Conservation (phyloP, 495 filamentous ascomycete species). For the Annulohypoxylon stygium region DNA sequence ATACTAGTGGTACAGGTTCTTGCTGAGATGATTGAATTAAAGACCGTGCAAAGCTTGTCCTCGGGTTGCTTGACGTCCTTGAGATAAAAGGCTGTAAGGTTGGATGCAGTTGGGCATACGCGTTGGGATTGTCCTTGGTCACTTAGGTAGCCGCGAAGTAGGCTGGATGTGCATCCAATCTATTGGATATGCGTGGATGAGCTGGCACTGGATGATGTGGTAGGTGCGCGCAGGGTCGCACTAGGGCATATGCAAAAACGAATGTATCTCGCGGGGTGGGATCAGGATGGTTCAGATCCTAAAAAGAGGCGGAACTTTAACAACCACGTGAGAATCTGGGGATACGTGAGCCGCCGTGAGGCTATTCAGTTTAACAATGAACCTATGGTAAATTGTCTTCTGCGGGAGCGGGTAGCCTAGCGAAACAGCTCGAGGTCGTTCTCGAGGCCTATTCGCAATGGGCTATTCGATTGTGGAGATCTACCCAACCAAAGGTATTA, state of each 20-base stretch:
- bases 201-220: conserved; percentile 68
- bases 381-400: conserved; percentile 38
- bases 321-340: conserved; percentile 62
- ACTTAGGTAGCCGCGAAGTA: conserved; percentile 64
- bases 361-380: conserved; percentile 46
- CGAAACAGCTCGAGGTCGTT: conserved; percentile 55
- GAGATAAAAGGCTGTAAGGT: conserved; percentile 52
- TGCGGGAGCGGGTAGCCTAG: conserved; percentile 52
- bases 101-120: conserved; percentile 58
- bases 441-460: conserved; percentile 50
- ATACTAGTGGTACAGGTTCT: conserved; percentile 41
- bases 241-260: conserved; percentile 71
- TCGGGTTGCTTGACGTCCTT: conserved; percentile 46
- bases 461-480: conserved; percentile 50
- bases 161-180: conserved; percentile 67
- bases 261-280: conserved; percentile 66
- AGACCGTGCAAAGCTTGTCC: conserved; percentile 48
- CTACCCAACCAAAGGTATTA: conserved; percentile 65
- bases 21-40: conserved; percentile 49
- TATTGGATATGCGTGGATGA: conserved; percentile 70
- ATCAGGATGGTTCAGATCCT: conserved; percentile 60
- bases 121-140: conserved; percentile 57
- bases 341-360: conserved; percentile 50
- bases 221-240: conserved; percentile 65
- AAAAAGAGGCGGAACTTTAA: conserved; percentile 51